Base-by-base conservation (phyloP, 2,329 filamentous ascomycete genomes). In the Massarina eburnea region DNA sequence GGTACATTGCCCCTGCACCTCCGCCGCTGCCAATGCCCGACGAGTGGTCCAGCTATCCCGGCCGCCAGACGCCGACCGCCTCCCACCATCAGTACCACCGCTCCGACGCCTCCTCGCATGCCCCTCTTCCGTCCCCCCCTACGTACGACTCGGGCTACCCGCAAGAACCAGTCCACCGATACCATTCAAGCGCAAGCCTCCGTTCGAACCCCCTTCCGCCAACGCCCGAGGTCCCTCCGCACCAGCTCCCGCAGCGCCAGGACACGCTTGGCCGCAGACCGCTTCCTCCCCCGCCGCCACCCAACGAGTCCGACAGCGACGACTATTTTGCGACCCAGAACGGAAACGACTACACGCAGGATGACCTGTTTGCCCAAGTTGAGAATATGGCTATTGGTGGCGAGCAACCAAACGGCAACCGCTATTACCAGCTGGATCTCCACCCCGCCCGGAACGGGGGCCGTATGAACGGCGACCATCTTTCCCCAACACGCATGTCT, bases 281-380 rank as follows among this genome's bases (percentile, higher is more conserved):
- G 8, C 73, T 82, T 19, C 81, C 82, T 26, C 71, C 84, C n/a
- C 82, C 82, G 2, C 80, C 80, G 0, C 77, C 78, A 8, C 80
- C 81, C 1, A 58, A 72, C 30, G 77, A 78, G 22, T 71, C 71
- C 2, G 74, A 76, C 37, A 55, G 59, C 44, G 66, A 68, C 21
- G 70, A 72, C 32, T 69, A 71, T 14, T 71, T 73, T 58, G 24
- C 70, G 32, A 57, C 56, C 20, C 58, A 64, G 20, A 67, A 66
- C 41, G 64, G 55, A 15, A 50, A 51, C 17, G 22, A 48, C 17
- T 66, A 61, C 36, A 72, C 64, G 17, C 79, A 81, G 58, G 80
- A 84, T 41, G 80, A 82, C 34, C 63, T 84, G 8, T 80, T 81
- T 57, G 73, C 75, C 41, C 75, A 84, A 54, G 75, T 84, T 7